Conservation (phyloP, 2,329 filamentous ascomycete species). For the Apiospora koreana region DNA sequence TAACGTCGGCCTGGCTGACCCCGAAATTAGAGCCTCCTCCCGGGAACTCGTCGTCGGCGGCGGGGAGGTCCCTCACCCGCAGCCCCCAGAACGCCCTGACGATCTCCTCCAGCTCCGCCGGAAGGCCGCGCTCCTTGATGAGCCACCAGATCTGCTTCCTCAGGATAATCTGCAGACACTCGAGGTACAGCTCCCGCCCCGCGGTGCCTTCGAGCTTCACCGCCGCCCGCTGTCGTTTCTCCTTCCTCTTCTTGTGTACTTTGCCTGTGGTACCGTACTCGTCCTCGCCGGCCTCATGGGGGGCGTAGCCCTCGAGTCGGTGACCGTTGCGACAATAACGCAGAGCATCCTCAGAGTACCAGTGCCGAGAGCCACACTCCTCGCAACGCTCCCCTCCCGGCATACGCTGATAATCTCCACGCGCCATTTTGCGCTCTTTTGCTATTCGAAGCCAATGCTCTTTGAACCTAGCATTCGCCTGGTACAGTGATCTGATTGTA, state of each 20-base stretch:
- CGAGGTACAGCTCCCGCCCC: constrained; percentile 77
- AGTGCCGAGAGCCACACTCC: constrained; percentile 70
- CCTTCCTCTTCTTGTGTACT: constrained; percentile 58
- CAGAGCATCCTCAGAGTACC: constrained; percentile 74
- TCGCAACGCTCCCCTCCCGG: constrained; percentile 56
- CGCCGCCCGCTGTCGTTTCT: constrained; percentile 52
- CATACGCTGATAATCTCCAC: constrained; percentile 50
- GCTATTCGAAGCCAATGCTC: background rate
- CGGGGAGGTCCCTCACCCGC: constrained; percentile 57
- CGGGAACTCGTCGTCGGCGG: constrained; percentile 41
- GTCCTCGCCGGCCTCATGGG: constrained; percentile 62
- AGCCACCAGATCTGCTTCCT: constrained; percentile 80
- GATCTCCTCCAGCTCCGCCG: constrained; percentile 73
- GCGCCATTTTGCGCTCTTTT: constrained; percentile 35
- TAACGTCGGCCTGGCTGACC: constrained; percentile 22
- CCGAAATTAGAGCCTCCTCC: constrained; percentile 17
- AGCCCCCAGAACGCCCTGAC: constrained; percentile 86
- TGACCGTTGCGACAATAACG: constrained; percentile 82
- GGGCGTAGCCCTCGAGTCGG: constrained; percentile 67
- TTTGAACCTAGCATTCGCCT: background rate
- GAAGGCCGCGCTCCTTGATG: constrained; percentile 65
- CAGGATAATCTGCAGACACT: constrained; percentile 81
- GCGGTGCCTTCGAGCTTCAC: constrained; percentile 64
- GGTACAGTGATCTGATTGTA: background rate
- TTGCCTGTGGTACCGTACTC: constrained; percentile 64